These are phyloP conservation scores for Crucibulum laeve DNA, from an alignment of 768 basidiomycete species.

Conservation along the genomic window DNA sequence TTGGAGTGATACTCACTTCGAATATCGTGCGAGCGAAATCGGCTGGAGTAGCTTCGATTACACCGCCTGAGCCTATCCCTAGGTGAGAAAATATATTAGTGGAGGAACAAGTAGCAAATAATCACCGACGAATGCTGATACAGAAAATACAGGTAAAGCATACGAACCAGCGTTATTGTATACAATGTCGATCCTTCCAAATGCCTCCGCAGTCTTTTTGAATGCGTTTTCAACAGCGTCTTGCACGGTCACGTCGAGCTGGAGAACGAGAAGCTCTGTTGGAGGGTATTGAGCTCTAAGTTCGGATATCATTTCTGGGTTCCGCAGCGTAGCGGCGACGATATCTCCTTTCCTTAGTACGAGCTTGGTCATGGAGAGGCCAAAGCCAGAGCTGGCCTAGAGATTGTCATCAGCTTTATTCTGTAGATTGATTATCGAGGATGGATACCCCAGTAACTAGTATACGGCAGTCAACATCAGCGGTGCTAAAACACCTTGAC, in stretches of 20 bases:
- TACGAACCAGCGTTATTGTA: not conserved
- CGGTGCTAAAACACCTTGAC: no score
- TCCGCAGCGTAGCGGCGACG: not conserved
- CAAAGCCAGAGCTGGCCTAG: not conserved
- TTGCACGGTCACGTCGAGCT: not conserved
- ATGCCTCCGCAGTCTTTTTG: not conserved
- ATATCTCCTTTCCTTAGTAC: not conserved
- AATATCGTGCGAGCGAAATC: not conserved
- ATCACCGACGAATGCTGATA: no score
- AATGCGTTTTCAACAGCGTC: not conserved
- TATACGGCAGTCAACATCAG: no score
- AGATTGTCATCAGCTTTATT: not conserved
- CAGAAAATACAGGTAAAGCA: no score
- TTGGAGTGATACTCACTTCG: not conserved
- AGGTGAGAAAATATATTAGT: not conserved
- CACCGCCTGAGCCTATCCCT: not conserved
- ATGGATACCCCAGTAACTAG: no score
- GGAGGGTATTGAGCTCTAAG: not conserved
- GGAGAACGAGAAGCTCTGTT: not conserved
- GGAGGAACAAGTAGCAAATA: not conserved
- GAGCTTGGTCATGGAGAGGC: not conserved
- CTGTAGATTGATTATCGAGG: no score
- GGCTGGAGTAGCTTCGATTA: not conserved
- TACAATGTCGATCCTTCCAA: not conserved
- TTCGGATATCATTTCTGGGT: not conserved